These are phyloP conservation scores for Neonothopanus nambi DNA, from an alignment of 1,284 basidiomycete species.

Conservation along the genomic window DNA sequence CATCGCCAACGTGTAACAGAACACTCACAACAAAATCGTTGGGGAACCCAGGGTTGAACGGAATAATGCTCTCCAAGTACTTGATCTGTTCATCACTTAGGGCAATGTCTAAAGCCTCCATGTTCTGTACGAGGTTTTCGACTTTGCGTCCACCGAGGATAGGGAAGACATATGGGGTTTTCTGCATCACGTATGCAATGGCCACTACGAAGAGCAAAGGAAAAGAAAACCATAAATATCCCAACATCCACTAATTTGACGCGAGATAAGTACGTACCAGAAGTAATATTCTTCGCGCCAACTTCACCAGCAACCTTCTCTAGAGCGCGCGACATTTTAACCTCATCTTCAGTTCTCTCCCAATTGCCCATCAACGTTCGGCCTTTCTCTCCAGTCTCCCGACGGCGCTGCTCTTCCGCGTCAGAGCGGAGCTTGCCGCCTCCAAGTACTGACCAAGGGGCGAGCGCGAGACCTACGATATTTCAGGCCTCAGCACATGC, in stretches of 20 bases:
- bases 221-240: constrained; percentile 11
- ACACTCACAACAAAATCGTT: constrained; percentile 17
- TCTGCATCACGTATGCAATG: constrained; percentile 21
- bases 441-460: constrained; percentile 32
- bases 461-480: constrained; percentile 27
- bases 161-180: constrained; percentile 15
- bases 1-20: background rate
- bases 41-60: constrained; percentile 23
- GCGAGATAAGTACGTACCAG: constrained; percentile 27
- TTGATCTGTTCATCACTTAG: constrained; percentile 8
- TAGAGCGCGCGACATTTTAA: constrained; percentile 8
- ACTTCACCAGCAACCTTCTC: constrained; percentile 9
- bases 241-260: constrained; percentile 22
- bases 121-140: constrained; percentile 11
- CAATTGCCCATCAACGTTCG: constrained; percentile 23
- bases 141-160: constrained; percentile 13
- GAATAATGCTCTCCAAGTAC: constrained; percentile 8
- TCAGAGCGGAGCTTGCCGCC: constrained; percentile 36
- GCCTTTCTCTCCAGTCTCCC: constrained; percentile 29
- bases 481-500: background rate
- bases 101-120: constrained; percentile 12
- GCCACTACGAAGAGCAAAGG: constrained; percentile 23
- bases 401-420: constrained; percentile 31
- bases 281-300: constrained; percentile 31
- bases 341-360: constrained; percentile 30